These are phyloP conservation scores for Saccharum officinarum DNA, from an alignment of 176 grass and related monocot species.

Conservation along the genomic window DNA sequence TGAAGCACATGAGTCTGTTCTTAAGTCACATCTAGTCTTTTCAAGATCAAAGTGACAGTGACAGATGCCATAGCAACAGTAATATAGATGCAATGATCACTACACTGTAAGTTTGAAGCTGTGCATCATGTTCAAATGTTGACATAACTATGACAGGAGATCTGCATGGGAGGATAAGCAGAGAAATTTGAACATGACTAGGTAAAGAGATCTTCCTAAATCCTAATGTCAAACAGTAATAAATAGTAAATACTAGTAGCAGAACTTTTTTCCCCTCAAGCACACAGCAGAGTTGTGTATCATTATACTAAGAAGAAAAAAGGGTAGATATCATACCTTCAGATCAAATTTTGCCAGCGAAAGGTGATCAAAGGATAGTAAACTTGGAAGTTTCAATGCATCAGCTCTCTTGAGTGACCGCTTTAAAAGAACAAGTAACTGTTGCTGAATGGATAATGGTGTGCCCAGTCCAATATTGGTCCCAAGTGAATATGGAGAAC, in stretches of 20 bases:
- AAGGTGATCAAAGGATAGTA: slow-evolving; percentile 80
- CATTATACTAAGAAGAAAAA: neutral
- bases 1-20: slow-evolving; percentile 3
- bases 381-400: slow-evolving; percentile 72
- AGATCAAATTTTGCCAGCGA: slow-evolving; percentile 90
- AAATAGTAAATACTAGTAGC: neutral
- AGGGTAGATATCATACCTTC: slow-evolving; percentile 54
- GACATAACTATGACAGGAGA: neutral
- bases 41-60: slow-evolving; percentile 23
- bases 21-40: slow-evolving; percentile 1
- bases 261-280: neutral
- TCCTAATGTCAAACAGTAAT: neutral
- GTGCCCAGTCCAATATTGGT: slow-evolving; percentile 78
- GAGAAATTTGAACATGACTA: neutral
- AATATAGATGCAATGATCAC: neutral
- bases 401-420: slow-evolving; percentile 91
- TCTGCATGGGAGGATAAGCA: neutral
- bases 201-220: slow-evolving; percentile 5
- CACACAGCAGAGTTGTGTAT: neutral
- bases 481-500: slow-evolving; percentile 78
- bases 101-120: neutral
- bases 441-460: slow-evolving; percentile 77
- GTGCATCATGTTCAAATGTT: neutral
- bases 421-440: slow-evolving; percentile 91
- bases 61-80: neutral